Percentiles rank a stretch among this genome's conserved stretches.
Evolutionary conservation across 2,329 filamentous ascomycete species (phyloP).

Genomic region (Monilinia polystroma): DNA sequence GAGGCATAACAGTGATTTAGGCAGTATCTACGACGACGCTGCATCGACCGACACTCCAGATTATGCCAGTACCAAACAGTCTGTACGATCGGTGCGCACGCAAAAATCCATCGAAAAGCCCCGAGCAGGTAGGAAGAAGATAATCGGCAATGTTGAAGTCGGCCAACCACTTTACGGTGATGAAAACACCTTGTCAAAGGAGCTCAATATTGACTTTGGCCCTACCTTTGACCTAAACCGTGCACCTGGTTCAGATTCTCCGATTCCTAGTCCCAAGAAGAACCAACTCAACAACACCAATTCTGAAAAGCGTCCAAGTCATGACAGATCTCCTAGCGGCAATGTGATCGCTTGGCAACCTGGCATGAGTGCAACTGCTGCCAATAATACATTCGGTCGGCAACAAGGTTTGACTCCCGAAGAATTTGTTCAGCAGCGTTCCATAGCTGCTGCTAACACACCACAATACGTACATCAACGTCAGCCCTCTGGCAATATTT

Average conservation of each 20-base stretch:
- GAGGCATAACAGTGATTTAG: constrained; percentile 42
- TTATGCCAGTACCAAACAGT: constrained; percentile 63
- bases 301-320: constrained; percentile 46
- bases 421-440: constrained; percentile 79
- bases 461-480: constrained; percentile 61
- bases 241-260: constrained; percentile 30
- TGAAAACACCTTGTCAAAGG: constrained; percentile 23
- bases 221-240: constrained; percentile 62
- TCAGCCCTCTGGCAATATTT: constrained; percentile 51
- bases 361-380: constrained; percentile 53
- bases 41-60: constrained; percentile 67
- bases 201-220: constrained; percentile 78
- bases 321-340: constrained; percentile 44
- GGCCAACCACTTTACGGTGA: constrained; percentile 44
- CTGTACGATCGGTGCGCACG: constrained; percentile 37
- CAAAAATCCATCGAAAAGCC: constrained; percentile 61
- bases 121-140: constrained; percentile 76
- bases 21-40: constrained; percentile 59
- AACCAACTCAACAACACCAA: constrained; percentile 24
- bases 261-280: constrained; percentile 60
- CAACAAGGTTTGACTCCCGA: constrained; percentile 63
- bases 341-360: constrained; percentile 72
- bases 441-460: constrained; percentile 54
- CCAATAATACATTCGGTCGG: constrained; percentile 47
- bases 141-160: constrained; percentile 55